A percentile compares a stretch with the other conserved stretches of the same genome.
Conservation (phyloP, 352 stramenopile genomes). For the Phytophthora aleatoria region DNA sequence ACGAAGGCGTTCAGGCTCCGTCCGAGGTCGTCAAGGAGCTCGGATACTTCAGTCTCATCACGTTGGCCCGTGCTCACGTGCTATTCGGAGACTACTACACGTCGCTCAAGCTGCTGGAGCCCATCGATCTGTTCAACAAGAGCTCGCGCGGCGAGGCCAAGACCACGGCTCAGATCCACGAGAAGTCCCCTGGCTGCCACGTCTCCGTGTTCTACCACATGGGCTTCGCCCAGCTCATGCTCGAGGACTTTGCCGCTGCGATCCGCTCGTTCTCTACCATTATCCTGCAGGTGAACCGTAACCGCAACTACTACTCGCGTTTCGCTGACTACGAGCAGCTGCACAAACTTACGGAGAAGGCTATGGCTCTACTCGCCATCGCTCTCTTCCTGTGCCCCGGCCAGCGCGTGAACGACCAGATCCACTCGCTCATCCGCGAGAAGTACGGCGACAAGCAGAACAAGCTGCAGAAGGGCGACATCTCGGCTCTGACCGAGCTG, state of each 20-base stretch:
- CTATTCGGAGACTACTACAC: slow-evolving; percentile 97
- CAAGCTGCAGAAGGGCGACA: slow-evolving; percentile 85
- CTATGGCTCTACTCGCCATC: slow-evolving; percentile 93
- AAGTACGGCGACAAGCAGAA: slow-evolving; percentile 94
- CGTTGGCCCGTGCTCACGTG: slow-evolving; percentile 94
- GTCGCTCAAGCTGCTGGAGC: slow-evolving; percentile 91
- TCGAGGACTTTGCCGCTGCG: slow-evolving; percentile 95
- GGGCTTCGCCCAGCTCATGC: slow-evolving; percentile 97
- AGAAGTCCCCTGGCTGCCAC: slow-evolving; percentile 92
- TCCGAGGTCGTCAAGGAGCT: slow-evolving; percentile 89
- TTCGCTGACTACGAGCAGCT: slow-evolving; percentile 95
- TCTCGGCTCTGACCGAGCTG: slow-evolving; percentile 85
- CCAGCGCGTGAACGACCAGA: slow-evolving; percentile 85
- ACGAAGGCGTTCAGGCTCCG: slow-evolving; percentile 46
- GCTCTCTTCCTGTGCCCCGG: slow-evolving; percentile 89
- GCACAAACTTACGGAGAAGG: slow-evolving; percentile 95
- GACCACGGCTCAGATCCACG: slow-evolving; percentile 82
- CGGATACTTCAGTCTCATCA: slow-evolving; percentile 96
- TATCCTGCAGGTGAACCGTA: slow-evolving; percentile 90
- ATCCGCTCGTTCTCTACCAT: slow-evolving; percentile 90
- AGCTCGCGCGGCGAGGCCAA: slow-evolving; percentile 53
- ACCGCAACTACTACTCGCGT: slow-evolving; percentile 90
- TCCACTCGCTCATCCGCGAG: slow-evolving; percentile 90
- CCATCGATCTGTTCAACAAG: slow-evolving; percentile 91
- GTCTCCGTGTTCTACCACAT: slow-evolving; percentile 98